Evolutionary conservation across 495 filamentous ascomycete genomes (phyloP).

Genomic region (Penicillium angulare): DNA sequence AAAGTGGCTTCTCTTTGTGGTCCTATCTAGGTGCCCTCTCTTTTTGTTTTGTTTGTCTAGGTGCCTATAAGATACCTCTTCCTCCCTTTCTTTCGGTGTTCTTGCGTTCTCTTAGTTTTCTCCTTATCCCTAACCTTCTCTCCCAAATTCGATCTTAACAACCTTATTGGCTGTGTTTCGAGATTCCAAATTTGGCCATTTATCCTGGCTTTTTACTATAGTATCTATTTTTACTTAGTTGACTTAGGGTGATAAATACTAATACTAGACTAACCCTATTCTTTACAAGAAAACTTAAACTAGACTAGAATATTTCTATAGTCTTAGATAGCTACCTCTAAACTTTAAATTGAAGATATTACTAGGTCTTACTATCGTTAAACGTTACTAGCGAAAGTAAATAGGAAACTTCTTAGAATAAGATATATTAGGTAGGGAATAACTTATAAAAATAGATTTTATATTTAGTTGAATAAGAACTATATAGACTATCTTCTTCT

Average conservation of each 20-base stretch:
- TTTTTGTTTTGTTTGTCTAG: no score
- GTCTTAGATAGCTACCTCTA: slow-evolving; percentile 29
- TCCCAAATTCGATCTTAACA: no score
- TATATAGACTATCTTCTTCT: slow-evolving; percentile 25
- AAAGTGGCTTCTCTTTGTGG: slow-evolving; percentile 15
- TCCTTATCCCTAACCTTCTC: not conserved
- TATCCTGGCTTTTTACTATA: no score
- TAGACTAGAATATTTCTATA: slow-evolving; percentile 28
- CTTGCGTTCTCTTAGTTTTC: no score
- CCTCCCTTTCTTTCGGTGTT: no score
- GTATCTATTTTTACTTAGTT: slow-evolving; percentile 8
- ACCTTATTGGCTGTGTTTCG: no score
- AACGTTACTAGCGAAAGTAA: slow-evolving; percentile 29
- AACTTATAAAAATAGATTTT: slow-evolving; percentile 24
- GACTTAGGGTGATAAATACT: slow-evolving; percentile 20
- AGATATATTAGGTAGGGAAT: not conserved
- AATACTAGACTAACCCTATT: slow-evolving; percentile 33
- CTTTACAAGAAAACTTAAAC: slow-evolving; percentile 31
- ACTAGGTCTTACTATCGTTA: slow-evolving; percentile 22
- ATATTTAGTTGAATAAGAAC: slow-evolving; percentile 26
- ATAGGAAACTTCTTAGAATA: slow-evolving; percentile 5
- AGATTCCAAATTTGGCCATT: no score
- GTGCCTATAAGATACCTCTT: no score
- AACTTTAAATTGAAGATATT: slow-evolving; percentile 34
- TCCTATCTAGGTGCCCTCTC: slow-evolving; percentile 4